Conservation (phyloP, 208 protist genomes). For the Acanthamoeba triangularis region DNA sequence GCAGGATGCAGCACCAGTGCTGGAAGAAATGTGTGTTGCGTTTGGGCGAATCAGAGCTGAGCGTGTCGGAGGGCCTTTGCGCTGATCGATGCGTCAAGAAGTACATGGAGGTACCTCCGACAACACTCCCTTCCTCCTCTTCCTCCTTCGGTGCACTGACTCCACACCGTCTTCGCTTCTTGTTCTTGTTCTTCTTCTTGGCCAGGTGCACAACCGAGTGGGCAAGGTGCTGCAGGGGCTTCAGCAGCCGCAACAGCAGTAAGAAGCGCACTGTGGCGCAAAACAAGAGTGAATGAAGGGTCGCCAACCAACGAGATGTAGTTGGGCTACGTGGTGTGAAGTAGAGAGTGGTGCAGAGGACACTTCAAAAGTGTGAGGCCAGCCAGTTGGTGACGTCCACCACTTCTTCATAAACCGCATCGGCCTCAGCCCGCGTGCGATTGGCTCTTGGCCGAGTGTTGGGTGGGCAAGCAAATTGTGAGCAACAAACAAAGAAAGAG, state of each 20-base stretch:
- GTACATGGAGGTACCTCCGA: constrained; percentile 23
- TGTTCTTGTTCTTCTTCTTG: not conserved
- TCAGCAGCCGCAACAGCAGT: not conserved
- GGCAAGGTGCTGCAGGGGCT: constrained; percentile 55
- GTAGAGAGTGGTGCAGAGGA: too few species aligned
- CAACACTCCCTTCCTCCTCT: not conserved
- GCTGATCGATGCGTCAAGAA: constrained; percentile 57
- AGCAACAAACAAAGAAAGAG: not conserved
- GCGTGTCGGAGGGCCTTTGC: constrained; percentile 15
- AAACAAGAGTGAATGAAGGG: not conserved
- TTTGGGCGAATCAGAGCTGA: constrained; percentile 30
- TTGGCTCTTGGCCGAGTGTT: too few species aligned
- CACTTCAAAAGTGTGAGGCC: too few species aligned
- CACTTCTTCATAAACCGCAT: too few species aligned
- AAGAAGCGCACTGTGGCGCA: too few species aligned
- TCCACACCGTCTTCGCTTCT: not conserved
- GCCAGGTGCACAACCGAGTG: constrained; percentile 31
- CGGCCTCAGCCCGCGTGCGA: too few species aligned
- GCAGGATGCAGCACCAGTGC: constrained; percentile 48
- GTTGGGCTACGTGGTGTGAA: too few species aligned
- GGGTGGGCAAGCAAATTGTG: too few species aligned
- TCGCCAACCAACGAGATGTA: too few species aligned
- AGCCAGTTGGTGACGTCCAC: too few species aligned
- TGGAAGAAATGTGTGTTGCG: constrained; percentile 45
- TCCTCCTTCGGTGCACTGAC: not conserved